phyloP scores from a whole-genome alignment of 495 filamentous ascomycete genomes.

The Penicillium diatomitis region DNA sequence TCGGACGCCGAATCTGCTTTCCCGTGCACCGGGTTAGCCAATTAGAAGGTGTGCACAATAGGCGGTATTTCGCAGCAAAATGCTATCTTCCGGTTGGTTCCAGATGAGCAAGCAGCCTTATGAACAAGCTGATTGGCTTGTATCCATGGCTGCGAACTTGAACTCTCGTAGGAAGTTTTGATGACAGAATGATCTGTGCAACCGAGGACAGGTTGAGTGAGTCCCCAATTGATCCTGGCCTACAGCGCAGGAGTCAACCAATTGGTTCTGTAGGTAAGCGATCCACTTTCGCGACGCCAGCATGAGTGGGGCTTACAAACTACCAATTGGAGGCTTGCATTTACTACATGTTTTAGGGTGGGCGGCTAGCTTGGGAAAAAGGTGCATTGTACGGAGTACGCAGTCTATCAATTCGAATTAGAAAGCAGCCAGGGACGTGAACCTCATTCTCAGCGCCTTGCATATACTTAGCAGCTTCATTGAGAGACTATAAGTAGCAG shows the following conservation, averaged over 20 bases:
- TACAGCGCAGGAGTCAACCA: no score
- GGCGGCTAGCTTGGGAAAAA: neutral
- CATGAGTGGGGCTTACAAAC: no score
- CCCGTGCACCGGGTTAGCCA: no score
- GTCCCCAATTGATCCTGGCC: no score
- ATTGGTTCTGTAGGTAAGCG: no score
- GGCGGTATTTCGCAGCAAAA: no score
- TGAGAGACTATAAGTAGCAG: neutral
- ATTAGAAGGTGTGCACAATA: no score
- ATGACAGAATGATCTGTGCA: neutral
- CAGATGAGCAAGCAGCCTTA: neutral
- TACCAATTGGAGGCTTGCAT: neutral
- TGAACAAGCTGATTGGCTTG: neutral
- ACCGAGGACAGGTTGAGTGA: neutral
- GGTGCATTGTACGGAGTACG: neutral
- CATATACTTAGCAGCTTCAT: neutral
- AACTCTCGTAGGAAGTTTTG: neutral
- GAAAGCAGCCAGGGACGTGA: neutral
- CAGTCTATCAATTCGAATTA: neutral
- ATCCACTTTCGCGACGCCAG: no score
- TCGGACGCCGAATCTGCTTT: no score
- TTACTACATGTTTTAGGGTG: neutral
- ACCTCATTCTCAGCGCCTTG: neutral
- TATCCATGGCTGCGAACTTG: neutral
- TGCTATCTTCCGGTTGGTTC: no score